Base-by-base conservation (phyloP, 495 filamentous ascomycete genomes). In the Hapsidospora chrysogenum region DNA sequence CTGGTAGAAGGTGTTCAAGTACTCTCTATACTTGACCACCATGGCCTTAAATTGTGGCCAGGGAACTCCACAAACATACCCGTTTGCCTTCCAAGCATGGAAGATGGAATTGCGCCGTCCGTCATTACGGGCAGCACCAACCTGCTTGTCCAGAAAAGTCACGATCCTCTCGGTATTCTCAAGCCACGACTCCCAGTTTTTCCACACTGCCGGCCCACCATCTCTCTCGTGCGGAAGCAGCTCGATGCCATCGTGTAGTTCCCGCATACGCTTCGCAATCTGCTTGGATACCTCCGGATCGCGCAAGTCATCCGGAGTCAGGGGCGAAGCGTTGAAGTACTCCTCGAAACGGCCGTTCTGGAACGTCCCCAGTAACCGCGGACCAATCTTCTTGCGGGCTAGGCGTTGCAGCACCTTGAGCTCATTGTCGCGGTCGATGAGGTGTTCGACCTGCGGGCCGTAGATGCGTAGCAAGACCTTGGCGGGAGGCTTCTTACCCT, bases 261-360 rank as follows among this genome's bases (percentile, higher is more conserved):
- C 89, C 40, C 85, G 67, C 82, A 99, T 92, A 26, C 89, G 77
- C 63, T 96, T 99, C n/a, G 89, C 86, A 50, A 99, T 96, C 44
- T 93, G 81, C 45, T 71, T 80, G 25, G 80, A 86, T 0, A 81
- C 94, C 20, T 79, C 78, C 2, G 85, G 78, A 33, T 76, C 68
- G 16, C 82, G 76, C 34, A 99, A 57, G 48, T 93, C 84, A 8
- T 68, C 58, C 2, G 77, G 63, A 0, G 77, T 86, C 20, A 99
- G 61, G 2, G 89, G 74, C 15, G 66, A 63, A 0, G 92, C 82
- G 47, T 93, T 68, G 45, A 89, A 79, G 51, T 76, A 94, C 54
- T 96, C 76, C 54, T 99, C 89, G 43, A 99, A 96, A 14, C 89
- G 76, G n/a, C 89, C 89, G 48, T 99, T 99, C 7, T 60, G 63